A percentile compares a stretch with the other conserved stretches of the same genome.
phyloP scores from a whole-genome alignment of 257 asterid species.

The Linaria vulgaris region DNA sequence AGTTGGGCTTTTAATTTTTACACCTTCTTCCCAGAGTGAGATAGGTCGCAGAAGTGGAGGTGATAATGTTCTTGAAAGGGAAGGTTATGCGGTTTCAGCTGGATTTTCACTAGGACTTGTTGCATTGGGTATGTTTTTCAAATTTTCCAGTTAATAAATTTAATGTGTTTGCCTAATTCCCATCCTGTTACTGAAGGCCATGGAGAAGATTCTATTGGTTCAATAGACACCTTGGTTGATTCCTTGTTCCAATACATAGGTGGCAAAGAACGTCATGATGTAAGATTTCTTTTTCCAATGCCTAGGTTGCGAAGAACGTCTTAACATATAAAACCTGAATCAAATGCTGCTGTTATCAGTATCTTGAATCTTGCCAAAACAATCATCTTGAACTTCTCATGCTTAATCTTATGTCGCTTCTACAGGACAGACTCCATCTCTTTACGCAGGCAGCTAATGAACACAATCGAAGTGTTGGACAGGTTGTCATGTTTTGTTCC shows the following conservation, averaged over 20 bases:
- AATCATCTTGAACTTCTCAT: conserved; percentile 28
- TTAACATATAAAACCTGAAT: conserved; percentile 47
- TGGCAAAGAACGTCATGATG: conserved; percentile 74
- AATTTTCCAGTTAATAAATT: conserved; percentile 21
- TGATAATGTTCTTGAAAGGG: conserved; percentile 97
- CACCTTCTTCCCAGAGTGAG: conserved; percentile 64
- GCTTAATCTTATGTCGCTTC: conserved; percentile 25
- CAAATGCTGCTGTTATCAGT: conserved; percentile 22
- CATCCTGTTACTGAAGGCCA: conserved; percentile 53
- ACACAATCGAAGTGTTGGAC: conserved; percentile 66
- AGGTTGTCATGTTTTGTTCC: conserved; percentile 46
- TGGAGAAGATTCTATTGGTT: conserved; percentile 89
- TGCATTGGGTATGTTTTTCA: conserved; percentile 66
- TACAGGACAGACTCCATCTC: conserved; percentile 56
- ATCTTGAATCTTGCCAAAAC: conserved; percentile 16
- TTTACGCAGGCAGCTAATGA: conserved; percentile 59
- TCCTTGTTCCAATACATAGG: conserved; percentile 80
- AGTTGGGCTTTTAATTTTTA: conserved; percentile 5
- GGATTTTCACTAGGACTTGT: conserved; percentile 94
- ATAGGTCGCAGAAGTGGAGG: conserved; percentile 99
- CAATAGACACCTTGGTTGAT: conserved; percentile 68
- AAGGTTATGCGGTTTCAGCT: conserved; percentile 96
- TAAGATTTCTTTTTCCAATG: too few relatives aligned
- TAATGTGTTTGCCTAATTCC: conserved; percentile 20
- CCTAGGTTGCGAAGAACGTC: conserved; percentile 70